These are phyloP conservation scores for Gomphus bonarii DNA, from an alignment of 1,284 basidiomycete genomes.

Conservation along the genomic window DNA sequence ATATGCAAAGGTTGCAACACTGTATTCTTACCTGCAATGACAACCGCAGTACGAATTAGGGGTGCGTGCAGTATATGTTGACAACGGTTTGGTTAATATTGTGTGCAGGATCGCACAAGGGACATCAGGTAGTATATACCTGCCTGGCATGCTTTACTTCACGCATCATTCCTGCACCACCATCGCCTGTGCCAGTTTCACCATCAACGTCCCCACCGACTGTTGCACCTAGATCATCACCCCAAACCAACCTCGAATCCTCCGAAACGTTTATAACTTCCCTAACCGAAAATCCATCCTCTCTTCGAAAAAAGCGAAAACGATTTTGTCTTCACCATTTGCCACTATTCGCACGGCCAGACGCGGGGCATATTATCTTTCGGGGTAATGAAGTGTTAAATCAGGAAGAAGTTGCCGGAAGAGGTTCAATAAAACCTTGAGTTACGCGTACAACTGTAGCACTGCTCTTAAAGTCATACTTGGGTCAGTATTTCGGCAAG, in stretches of 20 bases:
- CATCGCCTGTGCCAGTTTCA: constrained; percentile 14
- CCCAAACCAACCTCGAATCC: not conserved
- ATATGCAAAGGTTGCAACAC: constrained; percentile 59
- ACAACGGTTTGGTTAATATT: constrained; percentile 1
- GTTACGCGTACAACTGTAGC: not conserved
- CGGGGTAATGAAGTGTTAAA: constrained; percentile 2
- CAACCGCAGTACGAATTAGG: constrained; percentile 51
- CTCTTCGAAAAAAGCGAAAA: not conserved
- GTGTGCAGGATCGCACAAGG: constrained; percentile 41
- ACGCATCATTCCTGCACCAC: constrained; percentile 55
- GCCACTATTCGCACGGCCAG: constrained; percentile 6
- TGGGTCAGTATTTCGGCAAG: constrained; percentile 8
- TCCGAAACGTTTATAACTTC: not conserved
- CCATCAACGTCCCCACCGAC: not conserved
- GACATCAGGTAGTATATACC: constrained; percentile 43
- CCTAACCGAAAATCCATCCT: not conserved
- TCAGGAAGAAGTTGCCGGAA: not conserved
- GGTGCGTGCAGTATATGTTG: constrained; percentile 29
- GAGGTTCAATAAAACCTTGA: not conserved
- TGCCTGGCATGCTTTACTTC: constrained; percentile 42
- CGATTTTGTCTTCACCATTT: not conserved
- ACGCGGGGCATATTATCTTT: constrained; percentile 9
- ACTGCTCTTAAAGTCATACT: not conserved
- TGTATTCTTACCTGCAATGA: constrained; percentile 57
- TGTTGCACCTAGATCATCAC: not conserved